Percentiles rank a stretch among this genome's conserved stretches.
Conservation (phyloP, 2,329 filamentous ascomycete species). For the Aspergillus ustus region DNA sequence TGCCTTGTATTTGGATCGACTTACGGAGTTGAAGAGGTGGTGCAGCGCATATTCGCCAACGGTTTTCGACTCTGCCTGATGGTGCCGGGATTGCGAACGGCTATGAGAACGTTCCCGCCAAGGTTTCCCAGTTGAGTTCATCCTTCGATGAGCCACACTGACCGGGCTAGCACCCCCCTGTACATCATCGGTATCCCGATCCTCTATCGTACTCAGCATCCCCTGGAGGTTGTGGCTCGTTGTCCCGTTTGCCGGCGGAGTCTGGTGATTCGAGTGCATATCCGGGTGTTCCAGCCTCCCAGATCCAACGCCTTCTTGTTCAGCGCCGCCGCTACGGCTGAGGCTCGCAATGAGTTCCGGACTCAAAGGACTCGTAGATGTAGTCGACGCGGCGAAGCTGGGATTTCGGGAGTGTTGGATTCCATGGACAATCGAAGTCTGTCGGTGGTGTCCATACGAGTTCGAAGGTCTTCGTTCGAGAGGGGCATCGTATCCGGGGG, state of each 20-base stretch:
- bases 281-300: conserved; percentile 41
- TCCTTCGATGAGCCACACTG: conserved; percentile 40
- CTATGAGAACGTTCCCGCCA: conserved; percentile 75
- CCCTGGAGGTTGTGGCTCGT: conserved; percentile 31
- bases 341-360: conserved; percentile 80
- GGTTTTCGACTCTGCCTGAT: conserved; percentile 78
- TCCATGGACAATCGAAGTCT: conserved; percentile 96
- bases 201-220: conserved; percentile 44
- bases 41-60: conserved; percentile 98
- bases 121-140: conserved; percentile 66
- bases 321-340: conserved; percentile 59
- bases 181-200: conserved; percentile 38
- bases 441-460: conserved; percentile 85
- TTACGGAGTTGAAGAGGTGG: conserved; percentile 88
- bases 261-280: conserved; percentile 31
- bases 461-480: conserved; percentile 50
- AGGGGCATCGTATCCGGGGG: conserved; percentile 41
- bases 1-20: conserved; percentile 34
- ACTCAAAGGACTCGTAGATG: conserved; percentile 79
- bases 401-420: conserved; percentile 89
- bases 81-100: conserved; percentile 73
- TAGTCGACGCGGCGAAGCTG: conserved; percentile 70
- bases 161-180: conserved; percentile 29
- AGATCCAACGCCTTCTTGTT: conserved; percentile 48
- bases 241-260: conserved; percentile 48